Percentiles rank a stretch among this genome's conserved stretches.
Evolutionary conservation across 2,329 filamentous ascomycete genomes (phyloP).

Genomic region (Tolypocladium ophioglossoides): DNA sequence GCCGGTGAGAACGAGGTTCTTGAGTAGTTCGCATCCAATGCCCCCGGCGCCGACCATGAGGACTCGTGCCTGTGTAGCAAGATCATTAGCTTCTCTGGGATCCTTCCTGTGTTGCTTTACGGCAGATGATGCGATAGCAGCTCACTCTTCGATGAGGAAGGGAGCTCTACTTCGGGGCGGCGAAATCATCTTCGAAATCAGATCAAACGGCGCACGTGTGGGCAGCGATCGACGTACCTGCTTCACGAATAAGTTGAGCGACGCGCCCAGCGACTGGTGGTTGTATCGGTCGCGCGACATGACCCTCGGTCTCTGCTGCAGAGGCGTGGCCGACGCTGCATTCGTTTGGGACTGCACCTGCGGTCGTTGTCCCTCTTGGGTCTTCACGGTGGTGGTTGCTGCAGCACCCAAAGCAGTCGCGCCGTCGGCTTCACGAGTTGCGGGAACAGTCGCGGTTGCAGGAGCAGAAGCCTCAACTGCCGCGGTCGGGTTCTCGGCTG

Average conservation of each 20-base stretch:
- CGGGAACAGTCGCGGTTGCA: neutral
- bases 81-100: neutral
- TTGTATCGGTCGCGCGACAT: conserved; percentile 43
- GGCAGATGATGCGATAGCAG: neutral
- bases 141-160: neutral
- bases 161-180: neutral
- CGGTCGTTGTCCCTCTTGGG: neutral
- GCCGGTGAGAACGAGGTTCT: conserved; percentile 85
- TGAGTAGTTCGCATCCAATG: conserved; percentile 94
- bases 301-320: conserved; percentile 14
- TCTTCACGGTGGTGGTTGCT: neutral
- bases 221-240: conserved; percentile 40
- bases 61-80: conserved; percentile 56
- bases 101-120: neutral
- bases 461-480: neutral
- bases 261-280: conserved; percentile 55
- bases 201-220: neutral
- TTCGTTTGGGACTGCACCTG: conserved; percentile 8
- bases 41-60: conserved; percentile 94
- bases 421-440: conserved; percentile 1
- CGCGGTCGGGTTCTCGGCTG: neutral
- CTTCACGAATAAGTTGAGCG: conserved; percentile 55
- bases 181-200: conserved; percentile 3
- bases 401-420: neutral
- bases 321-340: conserved; percentile 8